Percentiles rank a stretch among this genome's conserved stretches.
These are phyloP conservation scores for Russula virescens DNA, from an alignment of 768 basidiomycete species.

Conservation along the genomic window DNA sequence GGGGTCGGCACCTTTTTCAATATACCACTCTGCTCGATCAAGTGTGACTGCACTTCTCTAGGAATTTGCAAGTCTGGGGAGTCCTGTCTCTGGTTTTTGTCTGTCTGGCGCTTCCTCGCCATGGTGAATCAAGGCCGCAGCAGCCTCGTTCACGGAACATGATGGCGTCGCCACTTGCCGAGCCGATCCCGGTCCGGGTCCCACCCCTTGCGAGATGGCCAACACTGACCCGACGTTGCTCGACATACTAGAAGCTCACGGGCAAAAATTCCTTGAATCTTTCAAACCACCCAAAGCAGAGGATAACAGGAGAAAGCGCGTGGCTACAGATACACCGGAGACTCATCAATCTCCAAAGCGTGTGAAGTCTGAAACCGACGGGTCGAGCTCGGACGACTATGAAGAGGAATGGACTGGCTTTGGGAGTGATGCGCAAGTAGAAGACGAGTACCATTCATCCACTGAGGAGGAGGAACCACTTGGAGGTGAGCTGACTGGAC, in stretches of 20 bases:
- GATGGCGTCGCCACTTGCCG: too few relatives aligned
- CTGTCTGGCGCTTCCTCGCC: slow-evolving; percentile 7
- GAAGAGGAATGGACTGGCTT: slow-evolving; percentile 44
- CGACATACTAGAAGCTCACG: slow-evolving; percentile 40
- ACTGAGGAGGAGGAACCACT: background rate
- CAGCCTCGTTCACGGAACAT: too few relatives aligned
- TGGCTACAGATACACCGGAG: background rate
- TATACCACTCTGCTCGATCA: slow-evolving; percentile 29
- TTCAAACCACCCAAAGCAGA: slow-evolving; percentile 32
- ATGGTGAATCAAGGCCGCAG: slow-evolving; percentile 3
- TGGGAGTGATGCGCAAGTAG: slow-evolving; percentile 4
- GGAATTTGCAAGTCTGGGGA: slow-evolving; percentile 10
- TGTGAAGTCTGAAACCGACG: slow-evolving; percentile 1
- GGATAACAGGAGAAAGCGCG: slow-evolving; percentile 24
- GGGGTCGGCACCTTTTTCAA: slow-evolving; percentile 35
- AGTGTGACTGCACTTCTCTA: slow-evolving; percentile 21
- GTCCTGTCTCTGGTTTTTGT: background rate
- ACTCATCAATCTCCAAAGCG: slow-evolving; percentile 2
- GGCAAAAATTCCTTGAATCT: slow-evolving; percentile 40
- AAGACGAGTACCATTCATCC: slow-evolving; percentile 12
- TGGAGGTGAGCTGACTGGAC: slow-evolving; percentile 12
- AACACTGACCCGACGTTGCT: slow-evolving; percentile 34
- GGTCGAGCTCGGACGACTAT: background rate
- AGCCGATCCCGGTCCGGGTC: too few relatives aligned
- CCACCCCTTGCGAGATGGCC: background rate